Percentiles rank a stretch among this genome's conserved stretches.
Conservation (phyloP, 352 stramenopile genomes). For the Thraustochytrium striatum region DNA sequence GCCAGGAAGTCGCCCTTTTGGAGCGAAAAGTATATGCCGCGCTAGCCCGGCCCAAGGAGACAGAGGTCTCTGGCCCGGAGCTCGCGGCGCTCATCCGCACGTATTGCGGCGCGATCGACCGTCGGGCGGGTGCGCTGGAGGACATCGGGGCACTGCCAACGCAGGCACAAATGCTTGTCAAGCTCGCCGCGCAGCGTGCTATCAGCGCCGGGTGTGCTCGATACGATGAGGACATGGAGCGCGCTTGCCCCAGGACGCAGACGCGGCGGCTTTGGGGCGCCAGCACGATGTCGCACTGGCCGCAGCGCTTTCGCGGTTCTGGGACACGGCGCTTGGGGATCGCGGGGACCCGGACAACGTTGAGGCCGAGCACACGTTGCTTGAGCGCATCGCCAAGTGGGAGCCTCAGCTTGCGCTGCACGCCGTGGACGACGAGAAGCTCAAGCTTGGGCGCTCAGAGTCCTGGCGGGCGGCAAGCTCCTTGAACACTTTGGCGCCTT, state of each 20-base stretch:
- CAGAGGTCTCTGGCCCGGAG: background rate
- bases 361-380: background rate
- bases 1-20: background rate
- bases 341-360: background rate
- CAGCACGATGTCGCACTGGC: background rate
- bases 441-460: no score
- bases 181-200: background rate
- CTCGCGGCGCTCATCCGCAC: background rate
- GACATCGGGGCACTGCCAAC: background rate
- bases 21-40: background rate
- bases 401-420: background rate
- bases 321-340: background rate
- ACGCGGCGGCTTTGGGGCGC: background rate
- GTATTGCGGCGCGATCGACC: background rate
- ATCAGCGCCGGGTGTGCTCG: background rate
- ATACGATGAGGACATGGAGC: background rate
- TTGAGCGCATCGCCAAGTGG: background rate
- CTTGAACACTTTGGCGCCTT: background rate
- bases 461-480: background rate
- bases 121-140: background rate
- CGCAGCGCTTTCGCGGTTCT: background rate
- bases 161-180: slow-evolving; percentile 1
- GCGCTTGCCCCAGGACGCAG: background rate
- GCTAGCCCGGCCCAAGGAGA: background rate
- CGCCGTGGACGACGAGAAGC: background rate